Conservation (phyloP, 169 alveolate genomes). For the Plasmodium adleri region DNA sequence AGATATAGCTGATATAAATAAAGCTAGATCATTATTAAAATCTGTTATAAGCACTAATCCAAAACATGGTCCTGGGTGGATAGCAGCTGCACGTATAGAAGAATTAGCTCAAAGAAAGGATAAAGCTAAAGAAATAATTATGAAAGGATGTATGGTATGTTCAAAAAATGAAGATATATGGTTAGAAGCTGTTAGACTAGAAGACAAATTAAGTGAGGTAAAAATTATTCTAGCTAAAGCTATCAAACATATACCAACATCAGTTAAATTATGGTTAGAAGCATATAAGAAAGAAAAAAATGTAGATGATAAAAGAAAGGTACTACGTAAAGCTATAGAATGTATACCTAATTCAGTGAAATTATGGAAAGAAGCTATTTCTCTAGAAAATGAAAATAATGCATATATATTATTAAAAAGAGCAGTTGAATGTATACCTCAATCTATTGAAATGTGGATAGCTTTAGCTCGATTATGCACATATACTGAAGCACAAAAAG, state of each 20-base stretch:
- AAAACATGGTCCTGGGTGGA: conserved; percentile 98
- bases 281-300: conserved; percentile 95
- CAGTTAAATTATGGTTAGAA: conserved; percentile 96
- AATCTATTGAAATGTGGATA: conserved; percentile 97
- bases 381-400: conserved; percentile 94
- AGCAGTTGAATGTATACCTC: conserved; percentile 99
- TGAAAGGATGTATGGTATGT: conserved; percentile 96
- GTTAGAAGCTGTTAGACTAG: conserved; percentile 98
- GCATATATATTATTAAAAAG: conserved; percentile 95
- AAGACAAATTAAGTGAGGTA: conserved; percentile 93
- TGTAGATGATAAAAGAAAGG: conserved; percentile 89
- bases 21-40: conserved; percentile 92
- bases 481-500: conserved; percentile 97
- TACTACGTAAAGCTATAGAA: conserved; percentile 96
- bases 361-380: conserved; percentile 98
- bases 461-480: conserved; percentile 97
- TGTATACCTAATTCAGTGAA: conserved; percentile 96
- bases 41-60: conserved; percentile 95
- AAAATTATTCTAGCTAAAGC: conserved; percentile 96
- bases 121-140: conserved; percentile 96
- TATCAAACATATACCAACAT: conserved; percentile 88
- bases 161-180: conserved; percentile 98
- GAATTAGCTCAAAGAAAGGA: conserved; percentile 95
- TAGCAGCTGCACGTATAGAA: conserved; percentile 99
- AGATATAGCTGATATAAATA: conserved; percentile 96